Evolutionary conservation across 768 basidiomycete genomes (phyloP).

Genomic region (Tricholoma terreum): DNA sequence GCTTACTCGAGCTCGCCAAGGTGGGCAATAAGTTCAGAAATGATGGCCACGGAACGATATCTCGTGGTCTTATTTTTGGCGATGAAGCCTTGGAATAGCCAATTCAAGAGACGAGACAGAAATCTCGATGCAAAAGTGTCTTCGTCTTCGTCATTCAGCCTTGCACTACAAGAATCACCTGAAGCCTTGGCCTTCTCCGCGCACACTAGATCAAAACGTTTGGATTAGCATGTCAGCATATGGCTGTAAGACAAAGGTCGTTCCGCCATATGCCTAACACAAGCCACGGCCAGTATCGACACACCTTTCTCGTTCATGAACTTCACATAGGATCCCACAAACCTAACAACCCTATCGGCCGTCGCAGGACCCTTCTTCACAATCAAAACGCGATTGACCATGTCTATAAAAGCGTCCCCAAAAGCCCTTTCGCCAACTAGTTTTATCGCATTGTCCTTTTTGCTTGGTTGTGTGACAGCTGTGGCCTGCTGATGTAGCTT

Average conservation of each 20-base stretch:
- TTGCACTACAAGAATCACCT: slow-evolving; percentile 22
- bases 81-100: slow-evolving; percentile 75
- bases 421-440: slow-evolving; percentile 79
- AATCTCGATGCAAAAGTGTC: slow-evolving; percentile 72
- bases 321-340: slow-evolving; percentile 78
- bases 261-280: background rate
- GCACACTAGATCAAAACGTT: slow-evolving; percentile 17
- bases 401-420: slow-evolving; percentile 67
- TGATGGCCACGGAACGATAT: slow-evolving; percentile 74
- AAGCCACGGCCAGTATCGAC: slow-evolving; percentile 15
- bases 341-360: slow-evolving; percentile 84
- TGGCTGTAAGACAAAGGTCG: background rate
- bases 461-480: slow-evolving; percentile 45
- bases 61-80: slow-evolving; percentile 92
- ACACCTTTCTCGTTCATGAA: slow-evolving; percentile 82
- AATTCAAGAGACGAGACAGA: slow-evolving; percentile 60
- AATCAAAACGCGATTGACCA: slow-evolving; percentile 67
- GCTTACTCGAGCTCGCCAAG: slow-evolving; percentile 89
- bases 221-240: background rate
- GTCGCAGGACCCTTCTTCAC: slow-evolving; percentile 85
- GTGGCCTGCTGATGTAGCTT: slow-evolving; percentile 76
- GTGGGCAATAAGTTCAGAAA: slow-evolving; percentile 83
- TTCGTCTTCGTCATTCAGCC: slow-evolving; percentile 47
- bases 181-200: slow-evolving; percentile 29
- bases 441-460: slow-evolving; percentile 45